Conservation (phyloP, 768 basidiomycete species). For the Rossbeevera mucosa region DNA sequence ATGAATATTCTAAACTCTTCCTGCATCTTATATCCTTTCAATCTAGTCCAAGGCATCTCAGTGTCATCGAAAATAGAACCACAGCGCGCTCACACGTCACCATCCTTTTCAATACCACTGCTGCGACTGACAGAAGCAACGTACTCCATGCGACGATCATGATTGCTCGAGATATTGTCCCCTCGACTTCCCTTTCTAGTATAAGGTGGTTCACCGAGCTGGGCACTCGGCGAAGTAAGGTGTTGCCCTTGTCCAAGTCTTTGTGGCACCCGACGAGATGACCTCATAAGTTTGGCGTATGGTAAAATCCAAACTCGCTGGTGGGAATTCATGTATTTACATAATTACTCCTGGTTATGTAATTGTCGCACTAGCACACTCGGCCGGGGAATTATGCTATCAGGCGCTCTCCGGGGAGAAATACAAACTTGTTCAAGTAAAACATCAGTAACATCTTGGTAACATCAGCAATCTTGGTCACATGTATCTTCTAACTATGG, state of each 20-base stretch:
- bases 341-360: too few relatives aligned
- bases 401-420: too few relatives aligned
- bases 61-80: constrained; percentile 26
- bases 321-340: background rate
- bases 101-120: constrained; percentile 68
- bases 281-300: constrained; percentile 8
- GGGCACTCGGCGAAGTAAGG: background rate
- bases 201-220: background rate
- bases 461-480: background rate
- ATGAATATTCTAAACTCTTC: constrained; percentile 66
- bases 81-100: constrained; percentile 57
- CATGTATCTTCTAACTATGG: background rate
- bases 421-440: too few relatives aligned
- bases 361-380: too few relatives aligned
- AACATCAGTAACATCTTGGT: too few relatives aligned
- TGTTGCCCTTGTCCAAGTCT: constrained; percentile 8
- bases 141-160: constrained; percentile 47
- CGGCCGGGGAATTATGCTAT: too few relatives aligned
- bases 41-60: constrained; percentile 37
- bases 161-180: constrained; percentile 2
- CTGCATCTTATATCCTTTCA: constrained; percentile 57
- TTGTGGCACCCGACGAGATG: constrained; percentile 7
- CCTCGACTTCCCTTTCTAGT: constrained; percentile 1
- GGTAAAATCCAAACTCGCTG: background rate
- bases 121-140: constrained; percentile 74